Evolutionary conservation across 345 rosid species (phyloP).

Genomic region (Mallotus nudiflorus): DNA sequence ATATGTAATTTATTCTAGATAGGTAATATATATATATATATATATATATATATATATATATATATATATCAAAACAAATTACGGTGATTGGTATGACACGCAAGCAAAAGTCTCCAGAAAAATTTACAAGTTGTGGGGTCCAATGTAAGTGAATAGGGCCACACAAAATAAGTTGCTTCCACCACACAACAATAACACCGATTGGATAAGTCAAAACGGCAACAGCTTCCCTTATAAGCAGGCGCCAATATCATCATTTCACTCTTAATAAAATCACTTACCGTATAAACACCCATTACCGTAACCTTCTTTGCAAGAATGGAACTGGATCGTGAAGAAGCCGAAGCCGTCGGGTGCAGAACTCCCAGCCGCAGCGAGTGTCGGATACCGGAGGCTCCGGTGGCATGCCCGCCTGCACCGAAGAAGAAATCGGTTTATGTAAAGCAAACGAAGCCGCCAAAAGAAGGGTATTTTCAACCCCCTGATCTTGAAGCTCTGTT

Average conservation of each 20-base stretch:
- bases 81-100: no score
- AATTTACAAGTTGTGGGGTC: no score
- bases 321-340: slow-evolving; percentile 30
- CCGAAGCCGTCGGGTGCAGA: slow-evolving; percentile 23
- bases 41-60: no score
- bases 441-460: slow-evolving; percentile 43
- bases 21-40: no score
- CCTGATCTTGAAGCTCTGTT: slow-evolving; percentile 71
- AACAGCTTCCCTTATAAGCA: slow-evolving; percentile 41
- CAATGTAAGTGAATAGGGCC: no score
- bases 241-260: background rate
- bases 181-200: no score
- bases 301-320: background rate
- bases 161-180: slow-evolving; percentile 25
- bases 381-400: slow-evolving; percentile 31
- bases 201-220: slow-evolving; percentile 24
- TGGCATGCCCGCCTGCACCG: slow-evolving; percentile 61
- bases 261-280: no score
- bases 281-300: no score
- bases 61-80: no score
- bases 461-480: slow-evolving; percentile 61
- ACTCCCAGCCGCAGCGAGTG: slow-evolving; percentile 54
- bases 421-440: slow-evolving; percentile 44
- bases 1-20: no score
- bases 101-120: no score